Evolutionary conservation across 148 eudicot species (phyloP).

Genomic region (Rheum nobile): DNA sequence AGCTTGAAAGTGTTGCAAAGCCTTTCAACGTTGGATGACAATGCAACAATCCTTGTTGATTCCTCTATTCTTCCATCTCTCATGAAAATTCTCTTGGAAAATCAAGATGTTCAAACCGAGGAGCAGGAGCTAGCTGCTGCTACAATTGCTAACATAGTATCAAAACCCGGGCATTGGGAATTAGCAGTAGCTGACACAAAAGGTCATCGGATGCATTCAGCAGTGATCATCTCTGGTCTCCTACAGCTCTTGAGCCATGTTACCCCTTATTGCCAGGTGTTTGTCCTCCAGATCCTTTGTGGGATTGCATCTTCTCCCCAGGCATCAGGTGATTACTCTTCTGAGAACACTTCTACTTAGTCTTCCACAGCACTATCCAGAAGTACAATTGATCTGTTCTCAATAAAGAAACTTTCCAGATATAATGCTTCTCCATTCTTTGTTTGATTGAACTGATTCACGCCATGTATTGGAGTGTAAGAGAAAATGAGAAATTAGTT

Average conservation of each 20-base stretch:
- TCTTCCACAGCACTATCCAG: not conserved
- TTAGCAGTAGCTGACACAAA: slow-evolving; percentile 38
- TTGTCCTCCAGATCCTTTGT: slow-evolving; percentile 42
- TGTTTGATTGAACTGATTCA: not conserved
- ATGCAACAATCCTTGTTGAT: slow-evolving; percentile 48
- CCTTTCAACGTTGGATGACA: slow-evolving; percentile 50
- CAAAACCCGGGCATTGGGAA: slow-evolving; percentile 66
- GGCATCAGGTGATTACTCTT: slow-evolving; percentile 38
- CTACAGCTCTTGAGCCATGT: slow-evolving; percentile 30
- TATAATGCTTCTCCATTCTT: not conserved
- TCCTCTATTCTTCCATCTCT: slow-evolving; percentile 45
- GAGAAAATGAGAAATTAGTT: not conserved
- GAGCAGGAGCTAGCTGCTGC: slow-evolving; percentile 39
- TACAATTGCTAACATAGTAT: slow-evolving; percentile 41
- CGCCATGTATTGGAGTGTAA: not conserved
- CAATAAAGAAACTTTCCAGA: not conserved
- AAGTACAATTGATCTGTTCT: not conserved
- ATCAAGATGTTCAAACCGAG: slow-evolving; percentile 24
- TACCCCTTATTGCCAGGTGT: slow-evolving; percentile 36
- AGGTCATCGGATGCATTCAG: slow-evolving; percentile 40
- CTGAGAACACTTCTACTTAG: not conserved
- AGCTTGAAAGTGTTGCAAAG: slow-evolving; percentile 44
- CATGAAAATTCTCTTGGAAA: slow-evolving; percentile 30
- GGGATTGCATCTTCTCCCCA: slow-evolving; percentile 57
- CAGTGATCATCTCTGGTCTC: slow-evolving; percentile 25